phyloP scores from a whole-genome alignment of 2,329 filamentous ascomycete genomes.

The Botrytis cinerea region DNA sequence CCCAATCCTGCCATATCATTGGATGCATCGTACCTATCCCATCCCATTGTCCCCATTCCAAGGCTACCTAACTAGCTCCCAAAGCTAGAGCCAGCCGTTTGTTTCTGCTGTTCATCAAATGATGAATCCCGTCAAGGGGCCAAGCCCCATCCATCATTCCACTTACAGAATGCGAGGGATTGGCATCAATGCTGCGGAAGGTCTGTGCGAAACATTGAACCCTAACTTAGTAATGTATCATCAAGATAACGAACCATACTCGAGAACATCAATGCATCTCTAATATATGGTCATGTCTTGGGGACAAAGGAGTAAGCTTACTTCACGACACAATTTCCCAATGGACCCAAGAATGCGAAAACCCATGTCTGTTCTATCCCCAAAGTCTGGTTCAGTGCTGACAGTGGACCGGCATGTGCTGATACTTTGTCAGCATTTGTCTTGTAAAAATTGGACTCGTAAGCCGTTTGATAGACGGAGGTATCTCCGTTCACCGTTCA shows the following conservation, averaged over 20 bases:
- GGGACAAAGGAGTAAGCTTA: neutral
- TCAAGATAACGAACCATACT: neutral
- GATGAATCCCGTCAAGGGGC: neutral
- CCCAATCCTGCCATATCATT: neutral
- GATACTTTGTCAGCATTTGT: neutral
- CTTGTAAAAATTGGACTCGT: neutral
- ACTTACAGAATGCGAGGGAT: neutral
- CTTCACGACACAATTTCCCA: neutral
- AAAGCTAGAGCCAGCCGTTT: conserved; percentile 12
- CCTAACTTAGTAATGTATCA: neutral
- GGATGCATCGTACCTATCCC: neutral
- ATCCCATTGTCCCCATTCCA: neutral
- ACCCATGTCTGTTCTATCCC: neutral
- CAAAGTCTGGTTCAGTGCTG: conserved; percentile 7
- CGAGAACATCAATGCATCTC: neutral
- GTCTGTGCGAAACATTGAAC: conserved; percentile 1
- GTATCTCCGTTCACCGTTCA: neutral
- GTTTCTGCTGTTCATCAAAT: neutral
- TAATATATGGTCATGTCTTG: neutral
- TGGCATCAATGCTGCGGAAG: neutral
- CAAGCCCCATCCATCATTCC: neutral
- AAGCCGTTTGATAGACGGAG: neutral
- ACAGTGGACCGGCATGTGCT: neutral
- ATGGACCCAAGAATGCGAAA: neutral
- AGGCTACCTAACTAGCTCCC: neutral